Evolutionary conservation across 2,329 filamentous ascomycete species (phyloP).

Genomic region (Alternaria atra): DNA sequence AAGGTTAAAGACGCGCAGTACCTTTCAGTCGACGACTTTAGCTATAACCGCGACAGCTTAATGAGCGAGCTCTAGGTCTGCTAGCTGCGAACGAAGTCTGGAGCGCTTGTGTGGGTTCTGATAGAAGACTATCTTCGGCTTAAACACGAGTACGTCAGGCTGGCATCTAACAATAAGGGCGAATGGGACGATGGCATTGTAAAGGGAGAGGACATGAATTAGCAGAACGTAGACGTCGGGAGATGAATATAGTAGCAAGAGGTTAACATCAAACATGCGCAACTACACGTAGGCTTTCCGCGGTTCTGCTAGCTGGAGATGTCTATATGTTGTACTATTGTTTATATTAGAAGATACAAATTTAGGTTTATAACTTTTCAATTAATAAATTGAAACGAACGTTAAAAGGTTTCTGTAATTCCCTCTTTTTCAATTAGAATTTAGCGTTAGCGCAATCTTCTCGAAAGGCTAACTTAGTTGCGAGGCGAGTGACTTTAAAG

Average conservation of each 20-base stretch:
- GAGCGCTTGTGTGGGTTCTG: neutral
- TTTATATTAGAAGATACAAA: too few relatives aligned
- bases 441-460: too few relatives aligned
- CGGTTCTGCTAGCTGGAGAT: neutral
- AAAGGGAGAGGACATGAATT: slow-evolving; percentile 11
- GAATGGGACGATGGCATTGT: slow-evolving; percentile 3
- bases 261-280: neutral
- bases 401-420: too few relatives aligned
- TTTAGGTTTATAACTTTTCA: too few relatives aligned
- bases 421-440: too few relatives aligned
- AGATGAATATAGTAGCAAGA: slow-evolving; percentile 3
- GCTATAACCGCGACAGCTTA: neutral
- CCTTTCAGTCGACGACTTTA: neutral
- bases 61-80: neutral
- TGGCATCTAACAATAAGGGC: slow-evolving; percentile 3
- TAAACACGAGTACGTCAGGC: neutral
- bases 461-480: neutral
- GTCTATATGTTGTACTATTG: neutral
- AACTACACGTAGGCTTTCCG: neutral
- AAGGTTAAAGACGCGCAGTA: neutral
- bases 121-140: neutral
- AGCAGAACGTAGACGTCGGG: slow-evolving; percentile 8
- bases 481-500: neutral
- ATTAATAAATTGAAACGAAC: too few relatives aligned
- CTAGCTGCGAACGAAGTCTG: neutral